Base-by-base conservation (phyloP, 106 monocot genomes). In the Acorus gramineus region DNA sequence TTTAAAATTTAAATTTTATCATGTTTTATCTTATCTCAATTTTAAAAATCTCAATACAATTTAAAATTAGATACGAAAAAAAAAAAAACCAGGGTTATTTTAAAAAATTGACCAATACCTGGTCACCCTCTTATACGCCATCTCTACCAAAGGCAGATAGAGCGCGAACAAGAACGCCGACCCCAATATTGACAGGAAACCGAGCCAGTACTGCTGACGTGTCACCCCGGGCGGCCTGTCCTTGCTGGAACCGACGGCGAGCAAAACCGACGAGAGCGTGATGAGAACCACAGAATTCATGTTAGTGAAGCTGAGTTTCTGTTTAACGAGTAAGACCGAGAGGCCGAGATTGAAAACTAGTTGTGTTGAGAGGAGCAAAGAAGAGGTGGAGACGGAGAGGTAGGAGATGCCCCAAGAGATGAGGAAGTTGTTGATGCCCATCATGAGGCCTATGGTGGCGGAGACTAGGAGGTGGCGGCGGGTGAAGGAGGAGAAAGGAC, bases 271-370 rank as follows among this genome's bases (percentile, higher is more conserved):
- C 55, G 71, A 66, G 4, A 61, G 11, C 4, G 66, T 66, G 28
- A 77, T 42, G 14, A 77, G n/a, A 0, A 42, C 60, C 46, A 77
- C 48, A 1, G 77, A 56, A 50, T 77, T 77, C 2, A 71, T 5
- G 2, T 70, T 66, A 45, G 10, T 66, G n/a, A 61, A 43, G 1
- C 66, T 77, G 77, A 77, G 66, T 50, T 44, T 73, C 46, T 57
- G 76, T 51, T 44, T 53, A 8, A 76, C 76, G 6, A 71, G 64
- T 0, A 76, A 45, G 44, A 76, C 65, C n/a, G 70, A 64, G 48
- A 70, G 70, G 11, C 65, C 1, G 0, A 65, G 70, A 3, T 69
- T 76, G 69, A 76, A 76, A 7, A 62, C 76, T 4, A 70, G 65
- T 8, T 76, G 76, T 2, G 50, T 59, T 0, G 76, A 65, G n/a